Conservation (phyloP, 2,329 filamentous ascomycete species). For the Nothomitra cinnamomea region DNA sequence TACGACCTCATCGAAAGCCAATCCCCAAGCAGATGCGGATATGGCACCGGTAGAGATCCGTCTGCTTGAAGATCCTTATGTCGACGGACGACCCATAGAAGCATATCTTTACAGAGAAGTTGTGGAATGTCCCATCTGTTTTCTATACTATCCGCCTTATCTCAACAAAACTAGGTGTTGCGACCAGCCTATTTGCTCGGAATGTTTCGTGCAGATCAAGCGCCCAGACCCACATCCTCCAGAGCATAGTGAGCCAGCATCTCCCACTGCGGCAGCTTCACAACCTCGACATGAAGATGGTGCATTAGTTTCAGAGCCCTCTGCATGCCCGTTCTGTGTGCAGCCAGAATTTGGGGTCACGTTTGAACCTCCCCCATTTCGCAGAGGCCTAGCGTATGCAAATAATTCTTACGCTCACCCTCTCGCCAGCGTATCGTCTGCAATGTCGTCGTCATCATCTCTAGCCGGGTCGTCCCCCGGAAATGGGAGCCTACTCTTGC, state of each 20-base stretch:
- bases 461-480: conserved; percentile 39
- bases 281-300: conserved; percentile 25
- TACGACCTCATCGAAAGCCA: conserved; percentile 26
- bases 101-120: conserved; percentile 88
- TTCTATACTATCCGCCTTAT: conserved; percentile 86
- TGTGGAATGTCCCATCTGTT: conserved; percentile 86
- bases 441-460: conserved; percentile 77
- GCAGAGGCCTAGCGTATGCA: conserved; percentile 60
- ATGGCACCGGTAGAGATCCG: conserved; percentile 60
- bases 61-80: conserved; percentile 65
- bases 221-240: conserved; percentile 79
- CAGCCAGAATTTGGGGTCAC: conserved; percentile 94
- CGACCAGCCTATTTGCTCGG: conserved; percentile 90
- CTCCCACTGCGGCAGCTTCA: conserved; percentile 15
- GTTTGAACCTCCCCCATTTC: conserved; percentile 77
- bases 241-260: conserved; percentile 41
- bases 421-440: conserved; percentile 40
- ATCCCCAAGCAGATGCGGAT: conserved; percentile 41
- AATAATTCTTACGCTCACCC: conserved; percentile 30
- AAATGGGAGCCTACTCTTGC: conserved; percentile 21
- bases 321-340: conserved; percentile 86
- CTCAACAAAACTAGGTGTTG: conserved; percentile 91
- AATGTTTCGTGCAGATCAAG: conserved; percentile 98
- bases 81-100: conserved; percentile 89
- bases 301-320: conserved; percentile 75